These are phyloP conservation scores for Orobanche coerulescens DNA, from an alignment of 257 asterid genomes.

Conservation along the genomic window DNA sequence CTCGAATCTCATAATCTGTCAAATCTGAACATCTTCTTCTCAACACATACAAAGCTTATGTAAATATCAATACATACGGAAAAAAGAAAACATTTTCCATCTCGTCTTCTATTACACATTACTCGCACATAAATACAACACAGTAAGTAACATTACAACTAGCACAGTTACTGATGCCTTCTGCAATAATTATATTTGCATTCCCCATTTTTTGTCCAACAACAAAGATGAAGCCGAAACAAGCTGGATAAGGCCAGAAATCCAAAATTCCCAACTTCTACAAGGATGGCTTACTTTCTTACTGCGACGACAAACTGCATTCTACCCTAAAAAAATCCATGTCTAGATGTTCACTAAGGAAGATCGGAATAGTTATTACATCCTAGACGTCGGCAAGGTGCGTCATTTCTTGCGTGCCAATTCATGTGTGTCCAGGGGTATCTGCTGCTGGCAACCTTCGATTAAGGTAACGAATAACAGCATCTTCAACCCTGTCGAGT, in stretches of 20 bases:
- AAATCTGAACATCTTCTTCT: too few species aligned
- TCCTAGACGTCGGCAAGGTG: conserved; percentile 17
- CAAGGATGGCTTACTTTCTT: conserved; percentile 12
- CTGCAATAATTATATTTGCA: conserved; percentile 21
- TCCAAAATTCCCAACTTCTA: conserved; percentile 1
- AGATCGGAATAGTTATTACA: neutral
- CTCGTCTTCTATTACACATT: too few species aligned
- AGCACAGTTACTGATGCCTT: conserved; percentile 14
- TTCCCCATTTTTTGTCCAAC: conserved; percentile 12
- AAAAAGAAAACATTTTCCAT: too few species aligned
- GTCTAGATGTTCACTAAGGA: neutral
- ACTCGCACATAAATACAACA: conserved; percentile 25
- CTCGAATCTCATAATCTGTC: too few species aligned
- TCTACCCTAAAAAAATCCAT: conserved; percentile 8
- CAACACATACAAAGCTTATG: too few species aligned
- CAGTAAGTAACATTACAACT: conserved; percentile 20
- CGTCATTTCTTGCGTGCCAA: neutral
- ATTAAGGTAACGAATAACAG: conserved; percentile 89
- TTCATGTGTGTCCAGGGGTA: conserved; percentile 58
- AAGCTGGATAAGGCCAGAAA: conserved; percentile 7
- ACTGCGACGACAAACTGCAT: conserved; percentile 18
- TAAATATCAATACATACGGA: too few species aligned
- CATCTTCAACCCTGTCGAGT: conserved; percentile 87
- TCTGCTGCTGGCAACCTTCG: conserved; percentile 66
- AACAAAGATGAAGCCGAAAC: conserved; percentile 10